These are phyloP conservation scores for Vanrija pseudolonga DNA, from an alignment of 1,284 basidiomycete species.

Conservation along the genomic window DNA sequence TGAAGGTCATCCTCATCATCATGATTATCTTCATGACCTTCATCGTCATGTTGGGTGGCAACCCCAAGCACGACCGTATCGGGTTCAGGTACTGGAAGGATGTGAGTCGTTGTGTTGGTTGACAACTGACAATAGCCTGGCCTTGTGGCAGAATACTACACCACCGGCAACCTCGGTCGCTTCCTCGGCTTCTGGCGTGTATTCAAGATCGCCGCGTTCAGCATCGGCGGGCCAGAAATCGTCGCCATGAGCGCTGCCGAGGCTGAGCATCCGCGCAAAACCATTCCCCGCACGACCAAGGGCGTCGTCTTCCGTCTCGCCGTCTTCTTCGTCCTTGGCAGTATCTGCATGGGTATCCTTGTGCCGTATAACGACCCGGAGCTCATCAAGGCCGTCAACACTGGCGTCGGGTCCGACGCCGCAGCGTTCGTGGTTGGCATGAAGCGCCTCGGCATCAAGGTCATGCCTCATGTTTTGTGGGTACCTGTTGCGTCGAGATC, in stretches of 20 bases:
- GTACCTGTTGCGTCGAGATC: conserved; percentile 10
- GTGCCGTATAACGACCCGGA: conserved; percentile 22
- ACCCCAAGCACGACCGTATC: conserved; percentile 25
- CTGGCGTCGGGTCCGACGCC: conserved; percentile 16
- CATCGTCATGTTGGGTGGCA: conserved; percentile 31
- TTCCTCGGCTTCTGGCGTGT: conserved; percentile 30
- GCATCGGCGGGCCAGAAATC: conserved; percentile 34
- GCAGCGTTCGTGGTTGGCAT: conserved; percentile 22
- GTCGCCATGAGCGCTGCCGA: conserved; percentile 31
- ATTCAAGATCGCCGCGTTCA: conserved; percentile 30
- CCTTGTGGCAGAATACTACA: conserved; percentile 11
- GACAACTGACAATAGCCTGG: conserved; percentile 17
- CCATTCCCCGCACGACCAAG: conserved; percentile 53
- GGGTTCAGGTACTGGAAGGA: conserved; percentile 34
- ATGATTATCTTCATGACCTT: conserved; percentile 29
- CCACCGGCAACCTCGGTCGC: conserved; percentile 10
- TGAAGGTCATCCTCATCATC: conserved; percentile 27
- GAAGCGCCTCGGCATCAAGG: conserved; percentile 20
- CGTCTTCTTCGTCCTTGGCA: conserved; percentile 63
- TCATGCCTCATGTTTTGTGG: conserved; percentile 28
- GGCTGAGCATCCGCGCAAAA: conserved; percentile 40
- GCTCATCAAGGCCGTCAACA: conserved; percentile 2
- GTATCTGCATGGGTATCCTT: conserved; percentile 54
- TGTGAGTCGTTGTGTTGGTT: conserved; percentile 10
- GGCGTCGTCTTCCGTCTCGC: conserved; percentile 18